Percentiles rank a stretch among this genome's conserved stretches.
These are phyloP conservation scores for Sequoia sempervirens DNA, from an alignment of 75 land plant species.

Conservation along the genomic window DNA sequence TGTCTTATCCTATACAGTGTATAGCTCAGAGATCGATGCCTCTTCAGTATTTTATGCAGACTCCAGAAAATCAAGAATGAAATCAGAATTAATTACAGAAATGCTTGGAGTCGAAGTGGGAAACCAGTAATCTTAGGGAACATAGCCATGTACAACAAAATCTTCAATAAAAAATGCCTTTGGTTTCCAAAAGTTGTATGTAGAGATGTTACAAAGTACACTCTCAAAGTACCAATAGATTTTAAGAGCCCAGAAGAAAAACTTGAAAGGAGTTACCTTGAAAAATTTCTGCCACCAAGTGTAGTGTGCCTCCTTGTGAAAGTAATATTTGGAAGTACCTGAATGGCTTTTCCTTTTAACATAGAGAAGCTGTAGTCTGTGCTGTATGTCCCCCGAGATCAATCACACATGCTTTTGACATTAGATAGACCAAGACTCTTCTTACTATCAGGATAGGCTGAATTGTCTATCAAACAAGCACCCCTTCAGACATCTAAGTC, in stretches of 20 bases:
- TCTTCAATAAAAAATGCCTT: constrained; percentile 6
- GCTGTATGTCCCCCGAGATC: not conserved
- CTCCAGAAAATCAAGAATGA: constrained; percentile 5
- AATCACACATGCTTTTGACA: not conserved
- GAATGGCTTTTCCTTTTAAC: constrained; percentile 7
- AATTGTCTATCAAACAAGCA: constrained; percentile 1
- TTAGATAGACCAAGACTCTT: not conserved
- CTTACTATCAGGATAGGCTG: constrained; percentile 1
- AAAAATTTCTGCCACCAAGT: not conserved
- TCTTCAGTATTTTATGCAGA: not conserved
- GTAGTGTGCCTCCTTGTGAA: constrained; percentile 1
- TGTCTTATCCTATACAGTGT: constrained; percentile 5
- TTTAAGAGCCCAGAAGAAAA: not conserved
- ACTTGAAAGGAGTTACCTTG: constrained; percentile 1
- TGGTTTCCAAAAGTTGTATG: constrained; percentile 6
- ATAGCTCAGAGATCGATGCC: not conserved
- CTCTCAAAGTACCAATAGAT: not conserved
- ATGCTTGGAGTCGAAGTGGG: not conserved
- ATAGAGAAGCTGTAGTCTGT: not conserved
- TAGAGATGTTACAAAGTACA: not conserved
- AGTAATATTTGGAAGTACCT: not conserved
- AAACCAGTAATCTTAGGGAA: not conserved
- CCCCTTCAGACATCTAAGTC: not conserved
- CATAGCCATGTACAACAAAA: not conserved
- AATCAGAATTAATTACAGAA: constrained; percentile 1